These are phyloP conservation scores for Corymbia citriodora DNA, from an alignment of 441 rosid species.

Conservation along the genomic window DNA sequence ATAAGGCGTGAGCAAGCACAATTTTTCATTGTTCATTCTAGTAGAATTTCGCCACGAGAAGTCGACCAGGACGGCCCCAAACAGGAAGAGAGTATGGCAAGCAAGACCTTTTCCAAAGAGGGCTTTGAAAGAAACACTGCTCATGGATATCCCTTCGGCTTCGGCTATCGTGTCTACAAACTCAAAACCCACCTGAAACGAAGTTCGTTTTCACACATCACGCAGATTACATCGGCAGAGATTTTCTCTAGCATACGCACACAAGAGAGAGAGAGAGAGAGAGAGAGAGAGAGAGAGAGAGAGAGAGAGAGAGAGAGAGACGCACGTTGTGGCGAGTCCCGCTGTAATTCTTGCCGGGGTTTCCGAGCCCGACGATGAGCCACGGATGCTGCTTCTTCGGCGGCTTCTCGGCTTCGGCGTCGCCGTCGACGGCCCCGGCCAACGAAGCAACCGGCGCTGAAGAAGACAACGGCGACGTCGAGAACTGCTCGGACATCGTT, in stretches of 20 bases:
- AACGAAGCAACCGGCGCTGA: neutral
- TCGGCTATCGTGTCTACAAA: conserved; percentile 85
- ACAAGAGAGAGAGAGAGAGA: neutral
- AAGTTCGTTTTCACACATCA: neutral
- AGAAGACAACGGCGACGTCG: conserved; percentile 1
- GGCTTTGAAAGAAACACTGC: conserved; percentile 57
- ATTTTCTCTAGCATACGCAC: neutral
- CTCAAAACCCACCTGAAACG: conserved; percentile 78
- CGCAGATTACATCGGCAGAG: neutral
- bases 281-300: neutral
- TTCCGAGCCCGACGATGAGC: conserved; percentile 91
- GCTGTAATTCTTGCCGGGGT: conserved; percentile 77
- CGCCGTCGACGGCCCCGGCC: neutral
- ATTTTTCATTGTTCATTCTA: neutral
- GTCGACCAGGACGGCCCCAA: neutral
- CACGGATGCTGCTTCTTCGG: conserved; percentile 42
- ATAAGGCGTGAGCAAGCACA: neutral
- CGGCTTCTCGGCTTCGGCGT: conserved; percentile 20
- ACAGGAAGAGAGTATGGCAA: neutral
- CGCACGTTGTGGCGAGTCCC: conserved; percentile 85
- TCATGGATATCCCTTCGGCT: conserved; percentile 78
- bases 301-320: neutral
- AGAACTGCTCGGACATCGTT: neutral
- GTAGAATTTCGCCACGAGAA: neutral
- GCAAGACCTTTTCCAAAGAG: conserved; percentile 66